These are phyloP conservation scores for Cardamine resedifolia DNA, from an alignment of 345 rosid genomes.

Conservation along the genomic window DNA sequence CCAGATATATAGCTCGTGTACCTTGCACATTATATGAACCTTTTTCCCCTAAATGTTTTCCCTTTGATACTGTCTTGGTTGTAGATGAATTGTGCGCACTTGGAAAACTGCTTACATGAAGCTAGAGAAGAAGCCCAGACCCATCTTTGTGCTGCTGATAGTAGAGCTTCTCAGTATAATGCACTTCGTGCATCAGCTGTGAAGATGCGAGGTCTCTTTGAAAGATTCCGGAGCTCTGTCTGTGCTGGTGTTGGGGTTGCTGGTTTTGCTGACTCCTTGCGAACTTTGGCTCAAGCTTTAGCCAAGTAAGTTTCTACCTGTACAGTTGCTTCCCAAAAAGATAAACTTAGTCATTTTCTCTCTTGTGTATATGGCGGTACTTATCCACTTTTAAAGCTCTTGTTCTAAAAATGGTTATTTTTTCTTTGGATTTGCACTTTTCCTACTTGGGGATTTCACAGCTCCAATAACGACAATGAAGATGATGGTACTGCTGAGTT, in stretches of 20 bases:
- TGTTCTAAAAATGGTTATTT: conserved; percentile 21
- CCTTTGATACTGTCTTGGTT: conserved; percentile 18
- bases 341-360: neutral
- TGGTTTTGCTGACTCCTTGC: conserved; percentile 76
- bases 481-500: conserved; percentile 75
- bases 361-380: neutral
- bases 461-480: conserved; percentile 67
- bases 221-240: conserved; percentile 72
- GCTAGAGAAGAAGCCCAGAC: conserved; percentile 99
- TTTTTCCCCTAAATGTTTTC: neutral
- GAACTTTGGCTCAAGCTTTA: conserved; percentile 81
- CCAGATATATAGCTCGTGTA: conserved; percentile 14
- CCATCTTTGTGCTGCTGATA: conserved; percentile 88
- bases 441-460: conserved; percentile 42
- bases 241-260: conserved; percentile 62
- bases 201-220: conserved; percentile 78
- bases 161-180: conserved; percentile 82
- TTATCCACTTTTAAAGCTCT: conserved; percentile 3
- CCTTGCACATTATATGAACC: neutral
- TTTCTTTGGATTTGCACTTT: conserved; percentile 20
- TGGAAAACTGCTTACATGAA: conserved; percentile 97
- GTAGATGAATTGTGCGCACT: conserved; percentile 98
- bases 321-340: neutral
- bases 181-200: conserved; percentile 86
- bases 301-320: conserved; percentile 62